These are phyloP conservation scores for Erucastrum elatum DNA, from an alignment of 345 rosid species.

Conservation along the genomic window DNA sequence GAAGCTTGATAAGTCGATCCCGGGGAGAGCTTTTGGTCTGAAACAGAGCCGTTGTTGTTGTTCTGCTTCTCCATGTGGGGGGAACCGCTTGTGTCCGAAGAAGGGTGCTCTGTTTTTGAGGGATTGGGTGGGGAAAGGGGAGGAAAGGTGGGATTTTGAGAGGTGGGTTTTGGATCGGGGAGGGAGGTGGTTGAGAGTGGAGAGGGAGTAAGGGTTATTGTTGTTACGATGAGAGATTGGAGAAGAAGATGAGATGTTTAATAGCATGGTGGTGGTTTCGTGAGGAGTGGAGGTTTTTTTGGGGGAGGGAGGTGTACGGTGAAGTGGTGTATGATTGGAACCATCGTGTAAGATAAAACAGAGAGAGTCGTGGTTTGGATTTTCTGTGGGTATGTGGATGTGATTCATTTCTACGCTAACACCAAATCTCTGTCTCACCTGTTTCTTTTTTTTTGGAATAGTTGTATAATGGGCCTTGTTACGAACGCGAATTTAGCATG, in stretches of 20 bases:
- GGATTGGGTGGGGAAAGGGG: constrained; percentile 40
- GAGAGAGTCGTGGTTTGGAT: constrained; percentile 31
- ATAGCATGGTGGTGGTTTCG: constrained; percentile 72
- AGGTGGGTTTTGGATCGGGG: constrained; percentile 52
- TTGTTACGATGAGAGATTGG: constrained; percentile 44
- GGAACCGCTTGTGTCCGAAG: constrained; percentile 34
- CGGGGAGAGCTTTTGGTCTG: constrained; percentile 57
- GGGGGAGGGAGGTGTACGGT: constrained; percentile 28
- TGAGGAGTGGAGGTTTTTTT: constrained; percentile 29
- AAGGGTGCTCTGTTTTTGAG: constrained; percentile 45
- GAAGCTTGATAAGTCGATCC: constrained; percentile 67
- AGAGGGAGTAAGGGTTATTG: constrained; percentile 39
- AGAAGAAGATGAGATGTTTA: constrained; percentile 55
- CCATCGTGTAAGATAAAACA: constrained; percentile 28
- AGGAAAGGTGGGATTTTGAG: constrained; percentile 46
- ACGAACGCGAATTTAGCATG: background rate
- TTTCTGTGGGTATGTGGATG: constrained; percentile 53
- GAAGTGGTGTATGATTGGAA: constrained; percentile 36
- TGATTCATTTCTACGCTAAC: constrained; percentile 38
- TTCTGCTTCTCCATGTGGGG: constrained; percentile 33
- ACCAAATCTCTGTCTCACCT: constrained; percentile 6
- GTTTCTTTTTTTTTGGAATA: background rate
- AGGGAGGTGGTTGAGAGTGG: constrained; percentile 44
- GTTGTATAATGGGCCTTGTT: constrained; percentile 20
- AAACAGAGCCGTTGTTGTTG: constrained; percentile 34